Base-by-base conservation (phyloP, 2,329 filamentous ascomycete genomes). In the Cytospora piceae region DNA sequence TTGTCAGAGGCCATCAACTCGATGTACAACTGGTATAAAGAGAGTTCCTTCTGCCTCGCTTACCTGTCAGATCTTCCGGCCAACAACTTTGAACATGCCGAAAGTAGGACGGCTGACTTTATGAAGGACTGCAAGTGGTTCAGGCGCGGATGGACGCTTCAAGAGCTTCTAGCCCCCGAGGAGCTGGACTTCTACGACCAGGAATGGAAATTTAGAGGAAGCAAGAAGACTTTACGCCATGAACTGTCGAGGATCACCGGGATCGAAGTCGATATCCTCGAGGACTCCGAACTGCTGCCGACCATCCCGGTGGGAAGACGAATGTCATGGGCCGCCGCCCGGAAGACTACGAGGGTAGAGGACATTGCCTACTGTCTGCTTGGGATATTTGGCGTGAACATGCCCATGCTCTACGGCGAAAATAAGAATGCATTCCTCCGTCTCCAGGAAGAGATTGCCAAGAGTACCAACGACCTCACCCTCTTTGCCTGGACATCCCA, bases 351-450 rank as follows among this genome's bases (percentile, higher is more conserved):
- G 1, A 66, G 70, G 27, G 29, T 64, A 61, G 67, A 73, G 62
- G 71, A 75, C 63, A 58, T 63, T 6, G 72, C 73, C 1, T 74
- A 73, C 22, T 67, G 61, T 32, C 51, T 67, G 2, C 42, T 67
- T 11, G 72, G 72, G 1, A 64, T 75, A 5, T 74, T 75, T 51
- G 69, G 67, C 32, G 66, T 75, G 7, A 73, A 72, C 24, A 74
- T 74, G 70, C 68, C 73, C 12, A 64, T 75, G 54, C 68, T 74
- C 1, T 74, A 74, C 32, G 73, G 73, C 12, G 73, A 74, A 52
- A 70, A 72, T 27, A 34, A 34, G 8, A 71, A 69, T 27, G 65
- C 72, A 5, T 73, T 73, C 51, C 22, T 64, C 29, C 63, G 72
- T 22, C 68, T 73, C 9, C 71, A 73, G 59, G 68, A 74, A 31